Percentiles rank a stretch among this genome's conserved stretches.
phyloP scores from a whole-genome alignment of 345 rosid genomes.

The Eucalyptus curtisii region DNA sequence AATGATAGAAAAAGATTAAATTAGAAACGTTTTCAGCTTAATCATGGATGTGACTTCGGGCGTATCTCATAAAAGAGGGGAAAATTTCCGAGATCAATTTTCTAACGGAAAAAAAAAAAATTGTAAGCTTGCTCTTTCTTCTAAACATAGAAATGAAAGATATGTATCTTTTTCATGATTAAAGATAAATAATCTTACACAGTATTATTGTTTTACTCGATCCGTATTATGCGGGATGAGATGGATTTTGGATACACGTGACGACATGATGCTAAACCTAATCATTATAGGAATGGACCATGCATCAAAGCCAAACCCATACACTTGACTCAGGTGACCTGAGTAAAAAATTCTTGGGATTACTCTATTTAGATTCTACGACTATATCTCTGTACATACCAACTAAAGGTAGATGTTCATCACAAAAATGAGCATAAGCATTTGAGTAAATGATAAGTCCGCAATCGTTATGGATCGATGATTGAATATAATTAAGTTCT shows the following conservation, averaged over 20 bases:
- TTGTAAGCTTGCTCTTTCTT: not conserved
- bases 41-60: not conserved
- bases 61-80: not conserved
- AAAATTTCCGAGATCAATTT: not conserved
- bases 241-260: not conserved
- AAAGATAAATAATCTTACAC: not conserved
- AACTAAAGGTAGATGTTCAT: not conserved
- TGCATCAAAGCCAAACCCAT: not conserved
- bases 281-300: not conserved
- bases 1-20: not conserved
- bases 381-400: not conserved
- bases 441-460: not conserved
- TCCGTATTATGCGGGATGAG: not conserved
- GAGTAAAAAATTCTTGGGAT: not conserved
- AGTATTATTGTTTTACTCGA: not conserved
- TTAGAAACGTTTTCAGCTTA: not conserved
- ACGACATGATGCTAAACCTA: not conserved
- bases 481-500: not conserved
- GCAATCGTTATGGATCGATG: not conserved
- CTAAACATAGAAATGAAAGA: not conserved
- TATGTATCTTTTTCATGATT: not conserved
- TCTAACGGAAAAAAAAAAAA: not conserved
- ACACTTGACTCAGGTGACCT: rapidly evolving
- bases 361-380: not conserved
- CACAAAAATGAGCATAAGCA: not conserved